Evolutionary conservation across 2,329 filamentous ascomycete species (phyloP), one percentile per base, ranked within the genome.

Genomic region (Nigrograna mackinnonii): DNA sequence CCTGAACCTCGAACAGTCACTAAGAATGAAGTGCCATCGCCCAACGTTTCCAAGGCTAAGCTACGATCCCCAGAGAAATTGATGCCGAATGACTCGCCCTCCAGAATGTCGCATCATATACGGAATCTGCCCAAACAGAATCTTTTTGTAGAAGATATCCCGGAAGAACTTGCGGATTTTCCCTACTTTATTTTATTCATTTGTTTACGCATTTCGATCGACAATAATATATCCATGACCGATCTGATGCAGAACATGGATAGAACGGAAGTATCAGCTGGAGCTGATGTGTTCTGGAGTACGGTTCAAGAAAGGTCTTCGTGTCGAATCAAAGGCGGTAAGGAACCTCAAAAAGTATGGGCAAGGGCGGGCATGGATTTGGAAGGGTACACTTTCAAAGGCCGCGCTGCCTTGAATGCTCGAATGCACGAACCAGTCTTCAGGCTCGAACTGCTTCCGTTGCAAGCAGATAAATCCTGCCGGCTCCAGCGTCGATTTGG

Each of bases 401-500:
- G 58, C 5, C 49, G 49, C 2, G 30, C 68, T 4, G 28, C 31
- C 4, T 50, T 63, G 26, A 64, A 55, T 5, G 36, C 12, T 4
- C 47, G 41, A 20, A 13, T 5, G 17, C 16, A 6, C 24, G 6
- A 50, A 44, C 49, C 57, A 1, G 36, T 68, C 1, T 67, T 67
- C 39, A 49, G 43, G 3, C 52, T 67, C 4, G 7, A 50, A 1
- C 46, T 67, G 5, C 44, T 55, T 5, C 55, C 62, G 1, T 42
- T 69, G 3, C 42, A 59, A 26, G n/a, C 37, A 7, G 61, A 69
- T 1, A 50, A 46, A 2, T 66, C 67, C 1, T 70, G 65, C 42
- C 60, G 61, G 1, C 57, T 71, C n/a, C 62, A 71, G 38, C 49
- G 68, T 5, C 56, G 54, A 5, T 71, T 65, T 39, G 67, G 66